These are phyloP conservation scores for Candida fluviatilis DNA, from an alignment of 805 yeast genomes.

Conservation along the genomic window DNA sequence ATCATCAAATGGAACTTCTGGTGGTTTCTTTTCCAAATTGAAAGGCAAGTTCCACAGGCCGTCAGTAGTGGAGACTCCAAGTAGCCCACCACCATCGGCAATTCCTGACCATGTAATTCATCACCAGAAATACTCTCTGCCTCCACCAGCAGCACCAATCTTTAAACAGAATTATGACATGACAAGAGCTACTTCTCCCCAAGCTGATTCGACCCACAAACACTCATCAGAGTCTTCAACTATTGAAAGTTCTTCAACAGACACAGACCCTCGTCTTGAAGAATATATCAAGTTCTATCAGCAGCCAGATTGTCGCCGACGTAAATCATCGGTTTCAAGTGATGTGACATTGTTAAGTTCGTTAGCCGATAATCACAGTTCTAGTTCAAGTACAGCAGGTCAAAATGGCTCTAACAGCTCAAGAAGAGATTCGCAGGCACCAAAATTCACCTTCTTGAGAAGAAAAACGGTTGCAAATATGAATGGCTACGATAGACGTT, in stretches of 20 bases:
- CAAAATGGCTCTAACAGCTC: background rate
- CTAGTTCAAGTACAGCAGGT: background rate
- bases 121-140: background rate
- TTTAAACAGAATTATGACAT: slow-evolving; percentile 17
- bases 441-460: slow-evolving; percentile 26
- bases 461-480: slow-evolving; percentile 14
- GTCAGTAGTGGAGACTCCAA: slow-evolving; percentile 6
- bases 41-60: slow-evolving; percentile 28
- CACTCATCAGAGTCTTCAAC: slow-evolving; percentile 2
- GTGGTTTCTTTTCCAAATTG: slow-evolving; percentile 33
- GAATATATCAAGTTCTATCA: slow-evolving; percentile 34
- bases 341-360: slow-evolving; percentile 16
- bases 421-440: slow-evolving; percentile 6
- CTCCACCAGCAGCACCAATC: slow-evolving; percentile 5
- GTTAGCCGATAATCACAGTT: slow-evolving; percentile 14
- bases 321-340: slow-evolving; percentile 13
- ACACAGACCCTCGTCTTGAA: slow-evolving; percentile 29
- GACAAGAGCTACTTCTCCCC: background rate
- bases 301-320: slow-evolving; percentile 14
- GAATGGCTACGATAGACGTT: background rate
- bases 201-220: background rate
- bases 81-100: slow-evolving; percentile 3
- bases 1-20: slow-evolving; percentile 14
- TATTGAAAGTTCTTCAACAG: background rate
- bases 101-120: background rate